Evolutionary conservation across 805 yeast species (phyloP).

Genomic region (Sugiyamaella boreocaroliniensis): DNA sequence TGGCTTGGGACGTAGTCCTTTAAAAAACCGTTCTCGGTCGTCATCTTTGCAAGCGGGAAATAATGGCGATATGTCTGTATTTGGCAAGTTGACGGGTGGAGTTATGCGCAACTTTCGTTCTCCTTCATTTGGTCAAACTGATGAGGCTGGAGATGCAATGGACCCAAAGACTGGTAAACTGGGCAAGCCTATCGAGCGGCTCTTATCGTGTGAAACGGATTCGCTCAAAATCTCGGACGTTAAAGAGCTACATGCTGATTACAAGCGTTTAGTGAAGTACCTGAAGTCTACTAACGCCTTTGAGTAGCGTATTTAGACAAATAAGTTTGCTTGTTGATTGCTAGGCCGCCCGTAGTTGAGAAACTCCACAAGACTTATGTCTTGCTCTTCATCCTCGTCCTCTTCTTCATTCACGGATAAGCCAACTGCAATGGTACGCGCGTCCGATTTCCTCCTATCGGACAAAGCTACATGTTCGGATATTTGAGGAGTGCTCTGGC

Average conservation of each 20-base stretch:
- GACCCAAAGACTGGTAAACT: conserved; percentile 8
- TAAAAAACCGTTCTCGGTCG: conserved; percentile 3
- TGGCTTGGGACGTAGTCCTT: not conserved
- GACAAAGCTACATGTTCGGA: not conserved
- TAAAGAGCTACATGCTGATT: conserved; percentile 31
- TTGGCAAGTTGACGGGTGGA: conserved; percentile 15
- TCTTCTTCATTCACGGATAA: not conserved
- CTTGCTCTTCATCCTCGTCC: not conserved
- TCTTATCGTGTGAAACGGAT: conserved; percentile 24
- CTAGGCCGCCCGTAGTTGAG: not conserved
- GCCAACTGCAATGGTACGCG: not conserved
- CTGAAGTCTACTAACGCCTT: conserved; percentile 25
- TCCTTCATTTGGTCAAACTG: conserved; percentile 11
- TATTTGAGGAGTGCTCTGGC: not conserved
- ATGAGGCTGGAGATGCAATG: not conserved
- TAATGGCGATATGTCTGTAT: conserved; percentile 2
- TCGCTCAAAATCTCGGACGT: conserved; percentile 32
- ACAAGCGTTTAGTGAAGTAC: conserved; percentile 31
- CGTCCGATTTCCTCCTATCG: no score
- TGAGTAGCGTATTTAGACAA: conserved; percentile 11
- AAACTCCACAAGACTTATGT: not conserved
- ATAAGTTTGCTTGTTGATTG: not conserved
- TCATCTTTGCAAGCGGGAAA: conserved; percentile 5
- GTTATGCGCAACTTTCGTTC: conserved; percentile 16
- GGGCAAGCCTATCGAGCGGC: conserved; percentile 19